Base-by-base conservation (phyloP, 2,329 filamentous ascomycete genomes). In the Thyridium curvatum region DNA sequence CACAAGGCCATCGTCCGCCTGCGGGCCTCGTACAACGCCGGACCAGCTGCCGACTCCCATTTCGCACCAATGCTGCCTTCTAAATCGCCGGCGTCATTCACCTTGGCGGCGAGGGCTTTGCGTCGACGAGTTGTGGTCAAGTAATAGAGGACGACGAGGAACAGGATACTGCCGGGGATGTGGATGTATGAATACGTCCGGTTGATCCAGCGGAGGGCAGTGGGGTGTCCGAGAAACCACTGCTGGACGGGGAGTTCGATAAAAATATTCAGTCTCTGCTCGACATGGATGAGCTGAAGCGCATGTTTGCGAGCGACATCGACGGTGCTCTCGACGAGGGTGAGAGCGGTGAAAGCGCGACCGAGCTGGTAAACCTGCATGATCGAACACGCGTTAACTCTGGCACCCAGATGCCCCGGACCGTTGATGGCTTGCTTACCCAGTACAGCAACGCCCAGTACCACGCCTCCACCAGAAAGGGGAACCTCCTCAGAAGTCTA, bases 361-460 rank as follows among this genome's bases (percentile, higher is more conserved):
- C 81, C 83, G 12, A 88, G 61, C 59, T 88, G 84, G 56, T 88
- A 88, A 21, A 84, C 79, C 81, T 85, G 44, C 30, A 34, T 26
- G 6, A 10, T 26, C 21, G 21, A 37, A 18, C 21, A 26, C 6
- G 21, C 21, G 10, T 26, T 10, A 26, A 10, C 21, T 26, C 6
- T 26, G 6, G 21, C 21, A 10, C 6, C 21, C 21, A 6, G 10
- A 26, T 26, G 10, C 10, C 21, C 10, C 21, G 21, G 21, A 18
- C n/a, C n/a, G n/a, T n/a, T n/a, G 1, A 29, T 28, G 14, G 31
- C 8, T 16, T 21, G 54, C 73, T 50, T 71, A 86, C 82, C 82
- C 83, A 87, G 63, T 87, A 87, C 37, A 87, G 80, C 45, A 86
- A 62, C 3, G 79, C 77, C 83, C 83, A 87, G 51, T 87, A 87